Percentiles rank a stretch among this genome's conserved stretches.
These are phyloP conservation scores for Neofusicoccum sp. DNA, from an alignment of 2,329 filamentous ascomycete species.

Conservation along the genomic window DNA sequence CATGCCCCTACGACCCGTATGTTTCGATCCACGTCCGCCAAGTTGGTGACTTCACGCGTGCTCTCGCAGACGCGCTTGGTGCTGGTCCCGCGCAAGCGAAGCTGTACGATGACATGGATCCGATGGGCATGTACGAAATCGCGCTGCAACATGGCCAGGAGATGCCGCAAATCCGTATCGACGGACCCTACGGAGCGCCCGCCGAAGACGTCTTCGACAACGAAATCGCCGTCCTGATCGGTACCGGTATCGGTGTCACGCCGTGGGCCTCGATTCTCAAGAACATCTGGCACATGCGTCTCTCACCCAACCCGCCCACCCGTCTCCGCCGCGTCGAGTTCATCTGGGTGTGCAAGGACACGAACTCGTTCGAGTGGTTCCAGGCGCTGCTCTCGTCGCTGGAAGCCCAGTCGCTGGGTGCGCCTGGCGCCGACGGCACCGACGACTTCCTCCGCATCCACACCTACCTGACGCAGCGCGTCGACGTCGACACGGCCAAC, in stretches of 20 bases:
- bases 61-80: conserved; percentile 94
- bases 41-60: conserved; percentile 91
- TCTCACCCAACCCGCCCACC: conserved; percentile 81
- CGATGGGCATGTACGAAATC: conserved; percentile 96
- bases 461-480: conserved; percentile 91
- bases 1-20: conserved; percentile 93
- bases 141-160: conserved; percentile 88
- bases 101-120: conserved; percentile 86
- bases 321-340: conserved; percentile 95
- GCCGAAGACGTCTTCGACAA: conserved; percentile 97
- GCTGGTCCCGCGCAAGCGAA: conserved; percentile 84
- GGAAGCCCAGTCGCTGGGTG: conserved; percentile 76
- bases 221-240: conserved; percentile 81
- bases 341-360: conserved; percentile 98
- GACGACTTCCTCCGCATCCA: conserved; percentile 93
- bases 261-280: conserved; percentile 88
- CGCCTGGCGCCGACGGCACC: conserved; percentile 40
- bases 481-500: conserved; percentile 87
- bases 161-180: conserved; percentile 87
- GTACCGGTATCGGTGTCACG: conserved; percentile 83
- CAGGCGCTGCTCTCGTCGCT: conserved; percentile 89
- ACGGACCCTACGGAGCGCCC: conserved; percentile 93
- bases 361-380: conserved; percentile 97
- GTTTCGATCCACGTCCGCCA: conserved; percentile 93
- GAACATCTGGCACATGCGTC: conserved; percentile 96